These are phyloP conservation scores for Penicillium parvum DNA, from an alignment of 495 filamentous ascomycete genomes.

Conservation along the genomic window DNA sequence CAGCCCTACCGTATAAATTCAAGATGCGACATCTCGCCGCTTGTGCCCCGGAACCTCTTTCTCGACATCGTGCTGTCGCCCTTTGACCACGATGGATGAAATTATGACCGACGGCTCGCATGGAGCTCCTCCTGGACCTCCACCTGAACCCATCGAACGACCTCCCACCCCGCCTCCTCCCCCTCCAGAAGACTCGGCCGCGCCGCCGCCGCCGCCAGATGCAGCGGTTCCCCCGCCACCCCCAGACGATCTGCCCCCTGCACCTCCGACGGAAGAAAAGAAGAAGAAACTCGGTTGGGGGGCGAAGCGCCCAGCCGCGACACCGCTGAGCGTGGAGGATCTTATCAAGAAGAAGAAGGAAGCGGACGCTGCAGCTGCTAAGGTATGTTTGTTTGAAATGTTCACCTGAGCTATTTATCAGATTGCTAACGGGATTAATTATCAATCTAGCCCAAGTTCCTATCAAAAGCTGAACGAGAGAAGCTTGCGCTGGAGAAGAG, in stretches of 20 bases:
- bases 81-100: conserved; percentile 21
- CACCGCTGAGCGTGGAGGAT: conserved; percentile 72
- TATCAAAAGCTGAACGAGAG: conserved; percentile 87
- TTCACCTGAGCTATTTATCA: too few species aligned
- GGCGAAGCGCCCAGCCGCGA: conserved; percentile 29
- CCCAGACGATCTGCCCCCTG: conserved; percentile 24
- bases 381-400: conserved; percentile 54
- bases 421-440: too few species aligned
- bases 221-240: conserved; percentile 49
- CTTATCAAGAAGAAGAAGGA: conserved; percentile 73
- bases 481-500: conserved; percentile 80
- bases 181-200: conserved; percentile 45
- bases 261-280: conserved; percentile 34
- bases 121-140: conserved; percentile 20
- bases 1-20: conserved; percentile 30
- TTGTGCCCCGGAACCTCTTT: neutral
- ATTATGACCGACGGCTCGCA: conserved; percentile 25
- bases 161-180: conserved; percentile 52
- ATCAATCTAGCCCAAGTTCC: conserved; percentile 70
- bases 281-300: conserved; percentile 60
- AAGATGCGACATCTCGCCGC: conserved; percentile 18
- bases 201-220: conserved; percentile 47
- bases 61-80: neutral
- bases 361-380: conserved; percentile 70
- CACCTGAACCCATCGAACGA: conserved; percentile 35